Evolutionary conservation across 2,329 filamentous ascomycete species (phyloP), one percentile per base, ranked within the genome.

Genomic region (Clonostachys sp.): DNA sequence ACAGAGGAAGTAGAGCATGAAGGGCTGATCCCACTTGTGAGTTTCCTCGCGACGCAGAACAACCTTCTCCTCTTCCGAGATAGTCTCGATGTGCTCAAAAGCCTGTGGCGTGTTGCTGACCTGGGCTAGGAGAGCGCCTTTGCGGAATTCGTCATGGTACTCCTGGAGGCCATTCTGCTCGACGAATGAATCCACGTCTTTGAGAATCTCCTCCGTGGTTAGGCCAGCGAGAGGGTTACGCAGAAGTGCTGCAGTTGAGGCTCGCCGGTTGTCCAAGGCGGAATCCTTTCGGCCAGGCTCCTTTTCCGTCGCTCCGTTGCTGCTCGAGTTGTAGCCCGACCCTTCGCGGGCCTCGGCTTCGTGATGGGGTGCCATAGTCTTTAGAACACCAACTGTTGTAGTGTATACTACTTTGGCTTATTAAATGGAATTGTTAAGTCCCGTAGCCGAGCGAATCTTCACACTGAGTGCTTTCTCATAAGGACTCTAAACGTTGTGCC

Each of bases 121-220:
- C 43, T 68, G 75, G 3, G 78, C 78, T 17, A 79, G 56, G 3
- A 80, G 63, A 5, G 76, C 77, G 7, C 77, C 78, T 44, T 76
- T 64, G 38, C 68, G 69, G 55, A 82, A 82, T 18, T 72, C 72
- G 13, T 68, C 65, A 1, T 61, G 56, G 18, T 68, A 51, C 6
- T 66, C 63, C 1, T 46, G 33, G 1, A 72, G 57, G 3, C 64
- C 66, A 43, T 57, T 63, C 20, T 57, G 51, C 3, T 61, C 52
- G n/a, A 66, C 60, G 44, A 72, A 73, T 3, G 47, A 42, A 33
- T 67, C 60, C 4, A 67, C 69, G 7, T 70, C 67, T 1, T 55
- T 56, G 3, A 66, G 45, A 2, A 67, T 13, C 42, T 63, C 56
- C 1, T 61, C 57, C 3, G 53, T 48, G 4, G 53, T 62, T 54